phyloP scores from a whole-genome alignment of 169 alveolate genomes.

The Eimeria brunetti region DNA sequence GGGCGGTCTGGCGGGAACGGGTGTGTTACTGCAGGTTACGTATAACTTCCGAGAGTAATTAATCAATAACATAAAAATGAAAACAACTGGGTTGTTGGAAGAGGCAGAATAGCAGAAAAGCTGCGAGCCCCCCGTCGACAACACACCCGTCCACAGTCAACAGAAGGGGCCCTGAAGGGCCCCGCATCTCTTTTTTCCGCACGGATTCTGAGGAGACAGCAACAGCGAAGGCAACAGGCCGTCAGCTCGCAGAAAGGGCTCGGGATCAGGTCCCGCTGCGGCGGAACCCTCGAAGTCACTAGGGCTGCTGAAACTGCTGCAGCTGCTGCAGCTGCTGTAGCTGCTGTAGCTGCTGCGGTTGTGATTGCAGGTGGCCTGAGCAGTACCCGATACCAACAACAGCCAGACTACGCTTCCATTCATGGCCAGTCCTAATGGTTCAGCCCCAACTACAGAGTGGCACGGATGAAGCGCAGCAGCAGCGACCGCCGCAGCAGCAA shows the following conservation, averaged over 20 bases:
- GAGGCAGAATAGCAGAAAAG: background rate
- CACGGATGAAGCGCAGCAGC: constrained; percentile 14
- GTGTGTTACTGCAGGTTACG: background rate
- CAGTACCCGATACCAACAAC: background rate
- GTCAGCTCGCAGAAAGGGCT: background rate
- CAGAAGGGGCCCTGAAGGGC: constrained; percentile 6
- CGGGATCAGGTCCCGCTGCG: background rate
- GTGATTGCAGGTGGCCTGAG: background rate
- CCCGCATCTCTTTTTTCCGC: background rate
- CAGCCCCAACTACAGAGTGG: background rate
- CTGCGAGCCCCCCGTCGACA: background rate
- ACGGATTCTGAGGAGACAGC: background rate
- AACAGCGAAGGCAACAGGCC: background rate
- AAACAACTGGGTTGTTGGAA: background rate
- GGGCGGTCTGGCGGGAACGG: background rate
- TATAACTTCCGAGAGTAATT: background rate
- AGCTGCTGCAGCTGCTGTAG: too few relatives aligned
- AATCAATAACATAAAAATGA: background rate
- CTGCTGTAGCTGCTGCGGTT: too few relatives aligned
- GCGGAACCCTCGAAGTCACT: background rate
- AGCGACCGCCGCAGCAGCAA: constrained; percentile 5
- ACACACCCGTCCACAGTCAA: background rate
- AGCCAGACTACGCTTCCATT: background rate
- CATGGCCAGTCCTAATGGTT: background rate
- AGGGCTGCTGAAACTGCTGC: background rate